Evolutionary conservation across 306 rosid species (phyloP).

Genomic region (Malus asiatica): DNA sequence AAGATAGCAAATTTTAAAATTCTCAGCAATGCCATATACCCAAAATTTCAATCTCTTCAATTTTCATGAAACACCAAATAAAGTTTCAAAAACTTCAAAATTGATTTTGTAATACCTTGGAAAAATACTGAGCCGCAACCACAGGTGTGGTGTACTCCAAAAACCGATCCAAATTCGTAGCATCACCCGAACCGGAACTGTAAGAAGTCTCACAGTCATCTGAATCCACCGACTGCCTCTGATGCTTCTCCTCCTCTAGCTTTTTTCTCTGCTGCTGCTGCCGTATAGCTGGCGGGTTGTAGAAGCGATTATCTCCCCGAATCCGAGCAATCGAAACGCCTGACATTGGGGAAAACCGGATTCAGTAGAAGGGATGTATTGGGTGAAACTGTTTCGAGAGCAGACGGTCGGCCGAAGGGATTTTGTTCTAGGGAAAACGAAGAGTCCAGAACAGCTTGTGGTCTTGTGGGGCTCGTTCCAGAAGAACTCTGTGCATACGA

Average conservation of each 20-base stretch:
- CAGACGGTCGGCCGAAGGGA: neutral
- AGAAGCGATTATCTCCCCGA: conserved; percentile 76
- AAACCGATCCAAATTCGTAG: conserved; percentile 81
- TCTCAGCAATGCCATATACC: neutral
- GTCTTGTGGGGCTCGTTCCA: neutral
- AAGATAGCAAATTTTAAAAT: neutral
- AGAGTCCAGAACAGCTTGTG: neutral
- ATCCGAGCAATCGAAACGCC: conserved; percentile 51
- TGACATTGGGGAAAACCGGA: conserved; percentile 40
- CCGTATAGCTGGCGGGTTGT: conserved; percentile 72
- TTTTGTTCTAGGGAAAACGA: neutral
- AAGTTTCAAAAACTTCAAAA: neutral
- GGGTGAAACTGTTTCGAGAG: neutral
- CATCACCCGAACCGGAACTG: conserved; percentile 55
- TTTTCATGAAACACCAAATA: too few relatives aligned
- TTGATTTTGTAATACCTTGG: conserved; percentile 39
- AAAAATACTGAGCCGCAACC: conserved; percentile 48
- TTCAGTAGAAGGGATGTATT: neutral
- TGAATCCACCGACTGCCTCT: conserved; percentile 28
- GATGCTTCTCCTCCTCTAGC: conserved; percentile 21
- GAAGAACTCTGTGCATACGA: neutral
- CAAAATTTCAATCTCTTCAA: neutral
- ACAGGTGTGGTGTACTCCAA: conserved; percentile 59
- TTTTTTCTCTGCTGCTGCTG: conserved; percentile 26
- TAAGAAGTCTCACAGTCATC: conserved; percentile 45